Evolutionary conservation across 163 green algal genomes (phyloP).

Genomic region (Smithsoniella earleae): DNA sequence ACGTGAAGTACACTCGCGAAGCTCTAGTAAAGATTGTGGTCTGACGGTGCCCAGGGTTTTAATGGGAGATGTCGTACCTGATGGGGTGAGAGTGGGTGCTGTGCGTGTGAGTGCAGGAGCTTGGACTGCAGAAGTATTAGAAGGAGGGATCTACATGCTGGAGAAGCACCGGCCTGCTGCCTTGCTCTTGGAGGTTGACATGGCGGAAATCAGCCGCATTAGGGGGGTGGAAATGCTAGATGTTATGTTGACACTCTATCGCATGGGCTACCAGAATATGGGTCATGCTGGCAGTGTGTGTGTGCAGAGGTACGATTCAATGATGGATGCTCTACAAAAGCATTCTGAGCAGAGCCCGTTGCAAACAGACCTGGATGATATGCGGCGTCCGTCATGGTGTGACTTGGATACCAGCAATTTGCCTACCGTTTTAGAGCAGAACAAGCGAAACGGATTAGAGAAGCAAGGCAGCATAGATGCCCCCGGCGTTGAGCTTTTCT

Average conservation of each 20-base stretch:
- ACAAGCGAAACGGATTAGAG: constrained; percentile 13
- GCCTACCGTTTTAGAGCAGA: constrained; percentile 35
- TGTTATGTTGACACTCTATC: constrained; percentile 48
- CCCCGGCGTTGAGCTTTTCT: constrained; percentile 8
- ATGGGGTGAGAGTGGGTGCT: constrained; percentile 40
- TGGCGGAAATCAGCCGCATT: constrained; percentile 37
- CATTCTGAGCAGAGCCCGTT: background rate
- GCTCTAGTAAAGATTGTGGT: background rate
- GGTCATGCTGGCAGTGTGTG: constrained; percentile 69
- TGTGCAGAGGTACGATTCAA: constrained; percentile 62
- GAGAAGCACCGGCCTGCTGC: constrained; percentile 41
- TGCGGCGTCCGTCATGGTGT: constrained; percentile 70
- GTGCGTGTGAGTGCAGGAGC: constrained; percentile 60
- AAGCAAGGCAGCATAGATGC: background rate
- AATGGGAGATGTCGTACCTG: background rate
- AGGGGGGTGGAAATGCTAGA: constrained; percentile 37
- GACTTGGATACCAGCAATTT: constrained; percentile 53
- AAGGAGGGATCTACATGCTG: constrained; percentile 50
- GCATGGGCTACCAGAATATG: constrained; percentile 64
- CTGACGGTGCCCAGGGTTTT: constrained; percentile 9
- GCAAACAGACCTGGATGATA: background rate
- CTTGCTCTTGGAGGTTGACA: constrained; percentile 64
- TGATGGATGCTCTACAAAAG: constrained; percentile 41
- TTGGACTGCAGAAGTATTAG: constrained; percentile 62
- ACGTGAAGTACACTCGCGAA: background rate